Conservation (phyloP, 805 yeast species). For the Barnettozyma sp. region DNA sequence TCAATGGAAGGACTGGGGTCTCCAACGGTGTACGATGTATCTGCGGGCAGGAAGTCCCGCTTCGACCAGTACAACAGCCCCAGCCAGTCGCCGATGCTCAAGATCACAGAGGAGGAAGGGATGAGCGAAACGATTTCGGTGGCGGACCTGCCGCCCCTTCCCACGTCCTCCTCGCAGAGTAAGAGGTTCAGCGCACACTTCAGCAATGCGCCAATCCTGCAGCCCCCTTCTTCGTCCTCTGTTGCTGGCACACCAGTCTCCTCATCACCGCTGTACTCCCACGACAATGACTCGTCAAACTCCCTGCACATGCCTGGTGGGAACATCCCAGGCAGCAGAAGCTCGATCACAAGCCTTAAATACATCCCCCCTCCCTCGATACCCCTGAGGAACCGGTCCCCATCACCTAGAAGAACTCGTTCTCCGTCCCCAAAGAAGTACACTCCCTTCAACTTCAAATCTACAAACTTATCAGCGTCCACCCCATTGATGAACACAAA, state of each 20-base stretch:
- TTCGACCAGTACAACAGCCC: constrained; percentile 20
- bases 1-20: too few species aligned
- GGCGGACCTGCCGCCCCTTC: constrained; percentile 14
- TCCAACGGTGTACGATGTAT: neutral
- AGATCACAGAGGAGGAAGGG: constrained; percentile 22
- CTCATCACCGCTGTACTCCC: constrained; percentile 4
- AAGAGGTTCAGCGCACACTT: neutral
- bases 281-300: constrained; percentile 19
- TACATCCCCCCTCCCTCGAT: constrained; percentile 21
- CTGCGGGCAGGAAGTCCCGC: constrained; percentile 15
- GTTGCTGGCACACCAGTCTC: too few species aligned
- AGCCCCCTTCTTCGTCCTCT: too few species aligned
- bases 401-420: constrained; percentile 28
- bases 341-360: constrained; percentile 21
- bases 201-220: constrained; percentile 1
- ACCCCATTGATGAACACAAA: constrained; percentile 31
- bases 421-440: constrained; percentile 24
- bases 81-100: constrained; percentile 24
- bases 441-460: constrained; percentile 60
- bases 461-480: constrained; percentile 36
- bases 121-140: constrained; percentile 5
- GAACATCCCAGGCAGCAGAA: constrained; percentile 24
- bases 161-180: constrained; percentile 14
- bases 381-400: constrained; percentile 25
- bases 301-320: constrained; percentile 24